Evolutionary conservation across 1,139 yeast species (phyloP), one percentile per base, ranked within the genome.

Genomic region (Meyerozyma sp.): DNA sequence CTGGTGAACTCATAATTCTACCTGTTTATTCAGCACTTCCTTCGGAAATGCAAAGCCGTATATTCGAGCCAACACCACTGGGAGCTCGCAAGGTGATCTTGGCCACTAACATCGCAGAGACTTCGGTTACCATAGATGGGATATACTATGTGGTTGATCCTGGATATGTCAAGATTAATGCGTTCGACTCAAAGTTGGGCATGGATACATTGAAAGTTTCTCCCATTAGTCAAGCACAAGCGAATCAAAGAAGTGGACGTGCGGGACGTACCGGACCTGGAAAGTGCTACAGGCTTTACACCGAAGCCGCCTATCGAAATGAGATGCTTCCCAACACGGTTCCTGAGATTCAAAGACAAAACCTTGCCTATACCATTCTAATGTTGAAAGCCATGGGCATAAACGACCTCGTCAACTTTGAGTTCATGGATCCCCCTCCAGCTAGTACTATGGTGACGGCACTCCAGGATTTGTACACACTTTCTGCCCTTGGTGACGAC

Each of bases 361-460:
- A 94, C 59, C 65, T 93, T 47, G 79, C 96, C 4, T 79, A 85
- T 57, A 90, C 97, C 0, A 83, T 91, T 40, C 68, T 93, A 52
- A 82, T 91, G 87, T 72, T 93, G 48, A 93, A 93, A 59, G 96
- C 97, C 1, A 90, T 93, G 94, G 98, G 98, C 0, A 88, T 93
- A 42, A 77, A 86, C 46, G 94, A 91, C 59, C 63, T 91, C 40
- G 53, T 88, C 32, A 72, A 77, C 46, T 91, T 91, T 64, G 96
- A 88, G 42, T 91, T 91, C 55, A 88, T 91, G 95, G 99, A 93
- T 58, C 91, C 95, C 8, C 99, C 99, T 0, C 85, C 94, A 1
- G 74, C 77, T 14, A 81, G 78, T 44, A 75, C 95, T 0, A 76
- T 93, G 75, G 59, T 85, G 40, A 73, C 81, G 10, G 96, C 98